Base-by-base conservation (phyloP, 768 basidiomycete species). In the Hebeloma cylindrosporum region DNA sequence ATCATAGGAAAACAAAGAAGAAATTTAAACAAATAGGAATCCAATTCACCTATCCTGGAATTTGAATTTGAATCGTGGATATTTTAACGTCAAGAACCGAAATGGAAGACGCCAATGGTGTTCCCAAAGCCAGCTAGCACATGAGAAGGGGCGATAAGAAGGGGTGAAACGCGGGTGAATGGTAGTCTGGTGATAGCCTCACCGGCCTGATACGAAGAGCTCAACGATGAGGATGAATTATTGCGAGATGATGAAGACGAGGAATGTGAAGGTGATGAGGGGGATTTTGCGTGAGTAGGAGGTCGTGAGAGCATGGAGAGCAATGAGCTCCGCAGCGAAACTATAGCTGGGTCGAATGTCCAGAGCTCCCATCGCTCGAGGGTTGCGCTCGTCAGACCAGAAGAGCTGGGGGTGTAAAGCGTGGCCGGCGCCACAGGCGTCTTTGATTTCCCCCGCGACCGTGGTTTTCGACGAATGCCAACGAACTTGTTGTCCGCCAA, bases 311-410 rank as follows among this genome's bases (percentile, higher is more conserved):
- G 60, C 30, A 75, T 64, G 2, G 75, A 70, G 23, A 88, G 61
- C 6, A 78, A 38, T 2, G 80, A 80, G 32, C 71, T 74, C 40
- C 75, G 77, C 40, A 83, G 41, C 27, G 60, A 62, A 14, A 73
- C 66, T 11, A 68, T 61, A 4, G 70, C 64, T 7, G 80, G 79
- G 52, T 92, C 85, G 54, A 88, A 84, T 28, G 71, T 75, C 90
- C 90, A 93, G 21, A 86, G 53, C 52, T 93, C 88, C 90, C 90
- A 93, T 42, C 89, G 71, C 45, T 90, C 86, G 29, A 92, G 63
- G 18, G 81, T 82, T 8, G 83, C 73, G 21, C 68, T 54, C 14
- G 85, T 80, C 47, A 91, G 63, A 10, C 85, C 85, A 26, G 66
- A 58, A 10, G 56, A 48, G 21, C 48, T 34, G 40, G 47, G 14